Conservation (phyloP, 169 alveolate genomes). For the Toxoplasma gondii region DNA sequence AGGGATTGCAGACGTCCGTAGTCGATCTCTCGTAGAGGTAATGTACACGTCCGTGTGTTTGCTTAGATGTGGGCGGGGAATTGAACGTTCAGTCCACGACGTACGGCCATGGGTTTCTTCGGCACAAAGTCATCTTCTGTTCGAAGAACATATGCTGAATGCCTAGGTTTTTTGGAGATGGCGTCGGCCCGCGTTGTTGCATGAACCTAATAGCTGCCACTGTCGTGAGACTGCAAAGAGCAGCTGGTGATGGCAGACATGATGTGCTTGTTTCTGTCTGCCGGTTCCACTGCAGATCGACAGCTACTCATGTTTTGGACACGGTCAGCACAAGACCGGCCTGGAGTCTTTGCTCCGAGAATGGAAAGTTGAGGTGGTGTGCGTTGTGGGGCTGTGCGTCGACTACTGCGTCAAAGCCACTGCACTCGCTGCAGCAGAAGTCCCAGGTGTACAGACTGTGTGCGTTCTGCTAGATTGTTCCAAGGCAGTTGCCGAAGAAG, state of each 20-base stretch:
- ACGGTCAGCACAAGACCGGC: slow-evolving; percentile 15
- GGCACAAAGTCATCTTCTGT: too few relatives aligned
- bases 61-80: too few relatives aligned
- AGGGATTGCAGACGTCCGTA: too few relatives aligned
- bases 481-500: background rate
- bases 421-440: slow-evolving; percentile 33
- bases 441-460: background rate
- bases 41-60: background rate
- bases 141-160: too few relatives aligned
- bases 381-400: slow-evolving; percentile 46
- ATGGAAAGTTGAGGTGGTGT: slow-evolving; percentile 25
- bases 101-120: too few relatives aligned
- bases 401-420: slow-evolving; percentile 60
- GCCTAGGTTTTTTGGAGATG: too few relatives aligned
- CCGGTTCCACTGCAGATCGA: slow-evolving; percentile 34
- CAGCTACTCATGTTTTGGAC: slow-evolving; percentile 54
- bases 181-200: too few relatives aligned
- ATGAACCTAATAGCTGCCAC: too few relatives aligned
- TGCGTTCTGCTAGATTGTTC: slow-evolving; percentile 25
- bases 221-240: too few relatives aligned
- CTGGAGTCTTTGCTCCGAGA: slow-evolving; percentile 26
- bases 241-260: background rate
- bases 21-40: too few relatives aligned
- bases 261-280: background rate
- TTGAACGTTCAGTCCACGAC: too few relatives aligned